Evolutionary conservation across 495 filamentous ascomycete genomes (phyloP).

Genomic region (Trichoderma gamsii): DNA sequence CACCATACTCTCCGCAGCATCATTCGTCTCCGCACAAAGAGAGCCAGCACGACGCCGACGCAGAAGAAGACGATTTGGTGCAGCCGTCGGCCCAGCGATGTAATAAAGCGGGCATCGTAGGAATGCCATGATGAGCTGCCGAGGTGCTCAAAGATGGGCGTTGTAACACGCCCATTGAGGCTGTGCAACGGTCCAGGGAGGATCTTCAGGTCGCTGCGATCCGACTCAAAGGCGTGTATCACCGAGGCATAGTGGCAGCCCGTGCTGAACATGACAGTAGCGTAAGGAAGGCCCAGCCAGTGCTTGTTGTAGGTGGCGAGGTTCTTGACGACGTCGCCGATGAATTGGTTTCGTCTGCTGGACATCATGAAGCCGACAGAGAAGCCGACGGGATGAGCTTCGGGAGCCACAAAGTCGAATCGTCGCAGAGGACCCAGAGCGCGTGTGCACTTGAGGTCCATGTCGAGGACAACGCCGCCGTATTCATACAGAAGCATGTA

Average conservation of each 20-base stretch:
- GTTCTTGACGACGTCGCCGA: conserved; percentile 29
- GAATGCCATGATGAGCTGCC: conserved; percentile 44
- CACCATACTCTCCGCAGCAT: conserved; percentile 1
- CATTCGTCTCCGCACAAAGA: neutral
- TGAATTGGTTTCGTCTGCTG: conserved; percentile 28
- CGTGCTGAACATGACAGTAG: conserved; percentile 41
- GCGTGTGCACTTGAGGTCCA: conserved; percentile 38
- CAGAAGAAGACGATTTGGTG: conserved; percentile 5
- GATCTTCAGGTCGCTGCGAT: conserved; percentile 32
- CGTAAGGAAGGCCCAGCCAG: conserved; percentile 37
- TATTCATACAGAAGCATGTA: conserved; percentile 35
- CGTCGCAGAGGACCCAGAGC: conserved; percentile 34
- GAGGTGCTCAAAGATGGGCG: conserved; percentile 39
- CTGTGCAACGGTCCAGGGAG: conserved; percentile 37
- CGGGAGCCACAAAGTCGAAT: conserved; percentile 37
- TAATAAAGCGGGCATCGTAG: conserved; percentile 34
- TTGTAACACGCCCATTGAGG: conserved; percentile 39
- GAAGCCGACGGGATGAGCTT: conserved; percentile 35
- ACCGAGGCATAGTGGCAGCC: conserved; percentile 40
- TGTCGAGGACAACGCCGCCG: conserved; percentile 36
- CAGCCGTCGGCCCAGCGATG: conserved; percentile 20
- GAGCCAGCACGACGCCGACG: neutral
- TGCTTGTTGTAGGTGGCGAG: conserved; percentile 30
- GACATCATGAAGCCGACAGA: conserved; percentile 43
- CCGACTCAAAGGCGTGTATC: conserved; percentile 31